Base-by-base conservation (phyloP, 2,329 filamentous ascomycete species). In the Chaetomium sp. region DNA sequence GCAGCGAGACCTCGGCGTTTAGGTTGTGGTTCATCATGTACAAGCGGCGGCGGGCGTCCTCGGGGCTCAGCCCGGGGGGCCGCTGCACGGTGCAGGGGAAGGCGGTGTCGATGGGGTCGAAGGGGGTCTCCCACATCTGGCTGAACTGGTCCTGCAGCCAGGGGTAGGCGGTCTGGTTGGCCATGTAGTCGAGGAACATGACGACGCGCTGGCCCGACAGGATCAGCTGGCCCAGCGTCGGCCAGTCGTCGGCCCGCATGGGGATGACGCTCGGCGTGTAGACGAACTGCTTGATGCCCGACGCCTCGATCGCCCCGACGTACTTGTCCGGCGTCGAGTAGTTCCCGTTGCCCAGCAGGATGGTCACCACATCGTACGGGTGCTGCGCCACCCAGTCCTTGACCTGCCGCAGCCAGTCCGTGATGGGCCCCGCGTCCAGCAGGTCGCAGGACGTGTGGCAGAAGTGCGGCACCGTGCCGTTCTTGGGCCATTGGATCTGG, bases 21-120 rank as follows among this genome's bases (percentile, higher is more conserved):
- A 97, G 83, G 74, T 97, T 97, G 80, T 97, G 93, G 77, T 97
- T 97, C 72, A 90, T 85, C 73, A 97, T 83, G 75, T 93, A 96
- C 77, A 96, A 82, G 51, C 88, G 83, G 33, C 88, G 81, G 64
- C 81, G 79, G 0, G 85, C 83, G 8, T 85, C 81, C 2, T 82
- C 77, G 0, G 75, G 72, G 2, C 78, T 72, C 64, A 96, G 79
- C 51, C 85, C 79, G 0, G 91, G 91, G 0, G 93, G 93, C 0
- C 93, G 88, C 74, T 97, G 86, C 45, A 88, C 82, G 0, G 80
- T 87, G 78, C 93, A 97, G 0, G 93, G 92, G 75, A 97, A 96
- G 0, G 76, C 75, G 57, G 78, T 78, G 73, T 87, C 75, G 19
- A 76, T 73, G 3, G 87, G 92, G 60, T 92, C 91, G 74, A 96